These are phyloP conservation scores for Ustilago crameri DNA, from an alignment of 1,284 basidiomycete genomes.

Conservation along the genomic window DNA sequence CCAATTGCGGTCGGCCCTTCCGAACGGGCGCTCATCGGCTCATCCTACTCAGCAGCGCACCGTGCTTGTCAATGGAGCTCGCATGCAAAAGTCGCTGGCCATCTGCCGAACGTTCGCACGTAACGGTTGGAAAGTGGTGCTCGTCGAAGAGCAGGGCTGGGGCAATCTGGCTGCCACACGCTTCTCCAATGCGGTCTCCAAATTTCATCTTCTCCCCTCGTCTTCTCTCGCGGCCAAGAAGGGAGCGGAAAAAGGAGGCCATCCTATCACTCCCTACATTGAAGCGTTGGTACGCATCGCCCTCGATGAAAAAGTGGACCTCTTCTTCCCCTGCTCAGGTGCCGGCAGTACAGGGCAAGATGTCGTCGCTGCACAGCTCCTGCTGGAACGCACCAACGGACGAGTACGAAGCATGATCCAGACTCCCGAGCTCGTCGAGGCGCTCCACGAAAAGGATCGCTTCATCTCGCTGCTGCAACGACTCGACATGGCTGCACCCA, in stretches of 20 bases:
- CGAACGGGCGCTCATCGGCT: constrained; percentile 4
- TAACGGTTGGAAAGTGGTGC: constrained; percentile 70
- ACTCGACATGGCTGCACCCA: constrained; percentile 67
- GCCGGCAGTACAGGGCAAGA: constrained; percentile 69
- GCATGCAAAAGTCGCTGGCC: constrained; percentile 70
- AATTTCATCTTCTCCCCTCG: constrained; percentile 43
- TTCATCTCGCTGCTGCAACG: constrained; percentile 67
- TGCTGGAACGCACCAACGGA: constrained; percentile 56
- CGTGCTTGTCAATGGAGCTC: constrained; percentile 70
- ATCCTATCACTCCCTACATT: constrained; percentile 57
- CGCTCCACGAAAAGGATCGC: constrained; percentile 69
- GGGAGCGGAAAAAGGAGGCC: constrained; percentile 10
- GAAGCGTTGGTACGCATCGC: constrained; percentile 64
- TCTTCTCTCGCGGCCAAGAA: constrained; percentile 14
- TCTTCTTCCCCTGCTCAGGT: constrained; percentile 70
- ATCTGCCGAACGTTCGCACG: constrained; percentile 69
- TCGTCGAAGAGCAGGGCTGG: constrained; percentile 70
- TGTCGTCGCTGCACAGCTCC: constrained; percentile 66
- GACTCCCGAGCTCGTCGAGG: constrained; percentile 68
- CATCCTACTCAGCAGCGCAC: constrained; percentile 30
- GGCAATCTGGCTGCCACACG: constrained; percentile 69
- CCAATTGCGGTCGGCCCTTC: not conserved
- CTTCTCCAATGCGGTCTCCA: constrained; percentile 67
- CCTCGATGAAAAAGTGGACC: constrained; percentile 60
- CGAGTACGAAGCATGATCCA: constrained; percentile 67